Conservation (phyloP, 1,284 basidiomycete genomes). For the Meira miltonrushii region DNA sequence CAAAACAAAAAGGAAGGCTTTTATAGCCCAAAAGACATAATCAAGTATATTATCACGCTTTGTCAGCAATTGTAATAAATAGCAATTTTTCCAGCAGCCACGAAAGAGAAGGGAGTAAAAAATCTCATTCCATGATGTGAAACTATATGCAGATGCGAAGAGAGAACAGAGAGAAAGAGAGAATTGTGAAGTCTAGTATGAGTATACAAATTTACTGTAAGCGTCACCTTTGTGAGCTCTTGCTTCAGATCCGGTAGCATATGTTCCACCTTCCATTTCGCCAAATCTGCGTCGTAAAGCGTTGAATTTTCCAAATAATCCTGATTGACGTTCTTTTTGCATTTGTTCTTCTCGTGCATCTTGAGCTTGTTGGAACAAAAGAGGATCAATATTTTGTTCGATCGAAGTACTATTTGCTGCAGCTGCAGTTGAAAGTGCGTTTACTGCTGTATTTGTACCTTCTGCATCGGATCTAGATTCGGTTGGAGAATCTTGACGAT, state of each 20-base stretch:
- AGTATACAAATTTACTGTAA: slow-evolving; percentile 5
- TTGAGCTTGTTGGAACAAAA: background rate
- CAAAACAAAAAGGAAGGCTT: no score
- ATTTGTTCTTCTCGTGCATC: background rate
- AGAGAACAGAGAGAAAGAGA: background rate
- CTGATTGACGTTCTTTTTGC: background rate
- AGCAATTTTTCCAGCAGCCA: no score
- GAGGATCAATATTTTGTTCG: slow-evolving; percentile 18
- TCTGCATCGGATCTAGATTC: no score
- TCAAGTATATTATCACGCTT: no score
- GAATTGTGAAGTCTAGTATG: background rate
- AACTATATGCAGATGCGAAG: background rate
- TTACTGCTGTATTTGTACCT: no score
- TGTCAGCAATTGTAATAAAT: no score
- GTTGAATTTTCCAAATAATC: slow-evolving; percentile 17
- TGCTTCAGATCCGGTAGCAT: slow-evolving; percentile 32
- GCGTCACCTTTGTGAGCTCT: slow-evolving; percentile 35
- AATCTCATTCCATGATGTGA: no score
- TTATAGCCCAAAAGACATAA: no score
- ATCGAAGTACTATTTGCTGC: slow-evolving; percentile 14
- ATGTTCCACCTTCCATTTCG: slow-evolving; percentile 31
- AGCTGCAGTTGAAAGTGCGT: background rate
- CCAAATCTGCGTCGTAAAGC: slow-evolving; percentile 16
- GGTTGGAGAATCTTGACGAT: no score
- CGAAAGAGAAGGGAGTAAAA: no score